Evolutionary conservation across 495 filamentous ascomycete species (phyloP), one percentile per base, ranked within the genome.

Genomic region (Ascodesmis nigricans): DNA sequence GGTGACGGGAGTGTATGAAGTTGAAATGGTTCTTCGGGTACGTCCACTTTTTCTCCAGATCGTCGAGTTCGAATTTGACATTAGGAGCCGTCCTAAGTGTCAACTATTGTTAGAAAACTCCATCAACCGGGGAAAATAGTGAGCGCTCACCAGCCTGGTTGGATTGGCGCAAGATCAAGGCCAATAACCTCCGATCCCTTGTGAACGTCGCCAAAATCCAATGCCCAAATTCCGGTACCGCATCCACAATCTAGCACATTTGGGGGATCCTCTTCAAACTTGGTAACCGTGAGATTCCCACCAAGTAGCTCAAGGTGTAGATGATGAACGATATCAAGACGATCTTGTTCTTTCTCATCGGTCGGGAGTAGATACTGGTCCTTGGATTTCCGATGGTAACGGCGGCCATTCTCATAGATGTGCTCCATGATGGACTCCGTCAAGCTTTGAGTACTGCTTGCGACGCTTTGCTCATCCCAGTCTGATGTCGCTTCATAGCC

Each of bases 151-250:
- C 65, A 66, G 34, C 53, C 49, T 3, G 65, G 66, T 39, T 69
- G 65, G 17, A 69, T 68, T n/a, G 65, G 58, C 31, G 61, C 65
- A 0, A 69, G 49, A 40, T 71, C 66, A 19, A 58, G 63, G 25
- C 34, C 44, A 22, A 46, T 36, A 9, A 43, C 40, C 26, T 46
- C 40, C 4, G 38, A n/a, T n/a, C n/a, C n/a, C n/a, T n/a, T n/a
- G n/a, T n/a, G n/a, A n/a, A n/a, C n/a, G n/a, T n/a, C n/a, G n/a
- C n/a, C n/a, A n/a, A n/a, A 39, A 3, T 65, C 69, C 27, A 74
- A 62, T 4, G 67, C 68, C 69, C 71, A 75, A 18, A 68, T 59
- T 0, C 73, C 72, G 2, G 71, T 75, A 6, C 71, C 71, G 0
- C 68, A 74, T 10, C 70, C 71, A 26, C 73, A 59, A 40, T 75